Evolutionary conservation across 805 yeast genomes (phyloP), one percentile per base, ranked within the genome.

Genomic region (Grigorovia transvaalensis): DNA sequence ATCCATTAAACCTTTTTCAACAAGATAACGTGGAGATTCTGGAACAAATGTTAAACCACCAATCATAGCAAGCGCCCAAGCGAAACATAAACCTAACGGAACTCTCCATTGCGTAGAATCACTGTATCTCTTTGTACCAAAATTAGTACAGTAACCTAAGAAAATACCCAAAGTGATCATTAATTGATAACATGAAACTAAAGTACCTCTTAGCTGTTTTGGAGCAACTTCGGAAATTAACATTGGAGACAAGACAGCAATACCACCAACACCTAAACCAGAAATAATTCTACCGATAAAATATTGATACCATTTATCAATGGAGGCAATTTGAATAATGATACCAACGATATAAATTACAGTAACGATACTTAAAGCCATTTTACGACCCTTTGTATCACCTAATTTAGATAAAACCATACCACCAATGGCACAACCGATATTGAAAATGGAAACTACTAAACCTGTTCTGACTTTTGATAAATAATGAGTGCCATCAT

Each of bases 251-350:
- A 83, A 74, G 45, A 88, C 88, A 48, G 91, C 80, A 46, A 86
- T 75, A 53, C 81, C 80, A 58, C 96, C 95, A 53, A 86, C 88
- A 52, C 87, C 87, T n/a, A 85, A 58, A 52, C 96, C 96, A 40
- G 88, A 79, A 74, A 75, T 59, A 48, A 63, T 77, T 71, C 90
- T 76, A 47, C 89, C 90, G 57, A 84, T 75, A 59, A 81, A 78
- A 61, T 78, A 78, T 70, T 84, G 89, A 67, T 80, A 82, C 89
- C 89, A 84, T 52, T 75, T 72, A 56, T 67, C 55, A 42, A 55
- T 51, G 11, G 72, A 65, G 18, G 88, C 74, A 52, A 84, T 84
- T 69, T 83, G 88, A 54, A 84, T 77, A 48, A 81, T 65, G 51
- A 82, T 78, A 61, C 89, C 90, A 48, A 83, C 76, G 54, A 82